Conservation (phyloP, 2,329 filamentous ascomycete species). For the Colletotrichum aenigma region DNA sequence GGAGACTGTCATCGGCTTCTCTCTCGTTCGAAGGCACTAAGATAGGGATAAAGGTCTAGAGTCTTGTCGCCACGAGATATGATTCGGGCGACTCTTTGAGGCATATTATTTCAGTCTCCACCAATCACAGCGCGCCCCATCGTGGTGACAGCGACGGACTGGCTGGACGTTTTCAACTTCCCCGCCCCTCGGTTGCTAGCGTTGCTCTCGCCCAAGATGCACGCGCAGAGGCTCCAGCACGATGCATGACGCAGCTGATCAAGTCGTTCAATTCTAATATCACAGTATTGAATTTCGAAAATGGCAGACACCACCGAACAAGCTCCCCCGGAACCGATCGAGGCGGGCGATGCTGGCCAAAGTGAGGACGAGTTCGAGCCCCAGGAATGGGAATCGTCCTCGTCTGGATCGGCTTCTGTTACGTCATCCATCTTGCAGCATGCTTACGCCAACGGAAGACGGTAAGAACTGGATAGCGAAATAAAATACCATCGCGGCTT, state of each 20-base stretch:
- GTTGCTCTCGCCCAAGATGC: neutral
- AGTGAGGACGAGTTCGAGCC: neutral
- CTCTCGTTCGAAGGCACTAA: neutral
- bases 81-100: neutral
- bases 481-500: neutral
- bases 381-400: neutral
- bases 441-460: neutral
- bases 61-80: neutral
- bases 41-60: neutral
- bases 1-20: neutral
- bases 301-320: neutral
- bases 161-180: neutral
- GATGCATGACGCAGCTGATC: neutral
- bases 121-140: neutral
- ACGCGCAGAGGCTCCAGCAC: neutral
- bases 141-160: neutral
- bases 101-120: neutral
- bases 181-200: neutral
- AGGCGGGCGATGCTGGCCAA: neutral
- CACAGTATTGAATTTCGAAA: neutral
- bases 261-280: neutral
- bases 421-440: neutral
- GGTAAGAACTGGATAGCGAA: neutral
- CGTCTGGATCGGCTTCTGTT: neutral
- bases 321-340: neutral